These are phyloP conservation scores for Vanilla planifolia DNA, from an alignment of 106 monocot genomes.

Conservation along the genomic window DNA sequence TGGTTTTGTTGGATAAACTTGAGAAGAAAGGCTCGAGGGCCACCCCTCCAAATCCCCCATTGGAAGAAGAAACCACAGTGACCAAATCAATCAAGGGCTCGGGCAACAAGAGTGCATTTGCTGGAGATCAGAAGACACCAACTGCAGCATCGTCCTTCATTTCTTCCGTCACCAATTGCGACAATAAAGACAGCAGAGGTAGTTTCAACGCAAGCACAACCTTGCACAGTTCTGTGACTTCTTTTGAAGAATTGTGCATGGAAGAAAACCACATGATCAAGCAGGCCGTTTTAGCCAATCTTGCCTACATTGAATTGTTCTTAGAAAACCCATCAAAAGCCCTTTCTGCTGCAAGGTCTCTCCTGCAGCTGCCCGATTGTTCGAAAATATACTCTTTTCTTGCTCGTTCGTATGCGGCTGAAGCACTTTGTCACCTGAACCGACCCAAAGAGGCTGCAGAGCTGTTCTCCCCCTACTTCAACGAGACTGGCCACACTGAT, in stretches of 20 bases:
- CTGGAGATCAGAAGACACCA: conserved; percentile 31
- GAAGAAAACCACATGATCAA: conserved; percentile 57
- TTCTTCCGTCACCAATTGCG: conserved; percentile 22
- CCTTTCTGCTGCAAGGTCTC: conserved; percentile 37
- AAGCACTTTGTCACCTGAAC: conserved; percentile 77
- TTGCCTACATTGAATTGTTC: conserved; percentile 71
- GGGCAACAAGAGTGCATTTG: conserved; percentile 13
- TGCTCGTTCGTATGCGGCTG: conserved; percentile 73
- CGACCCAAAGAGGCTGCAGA: conserved; percentile 69
- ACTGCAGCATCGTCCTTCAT: conserved; percentile 7
- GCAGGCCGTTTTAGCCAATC: conserved; percentile 61
- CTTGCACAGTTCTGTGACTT: conserved; percentile 37
- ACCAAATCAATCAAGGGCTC: conserved; percentile 14
- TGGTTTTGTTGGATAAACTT: conserved; percentile 41
- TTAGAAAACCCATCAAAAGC: conserved; percentile 61
- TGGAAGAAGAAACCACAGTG: conserved; percentile 16
- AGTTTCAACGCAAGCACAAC: conserved; percentile 16
- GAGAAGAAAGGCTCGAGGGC: conserved; percentile 19
- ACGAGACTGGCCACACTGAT: conserved; percentile 15
- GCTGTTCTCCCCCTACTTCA: conserved; percentile 37
- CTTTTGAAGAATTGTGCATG: conserved; percentile 45
- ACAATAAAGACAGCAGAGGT: conserved; percentile 43
- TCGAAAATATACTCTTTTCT: conserved; percentile 69
- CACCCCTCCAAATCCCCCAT: background rate
- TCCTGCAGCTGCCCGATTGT: conserved; percentile 49